phyloP scores from a whole-genome alignment of 106 monocot genomes.

The Acanthochlamys bracteata region DNA sequence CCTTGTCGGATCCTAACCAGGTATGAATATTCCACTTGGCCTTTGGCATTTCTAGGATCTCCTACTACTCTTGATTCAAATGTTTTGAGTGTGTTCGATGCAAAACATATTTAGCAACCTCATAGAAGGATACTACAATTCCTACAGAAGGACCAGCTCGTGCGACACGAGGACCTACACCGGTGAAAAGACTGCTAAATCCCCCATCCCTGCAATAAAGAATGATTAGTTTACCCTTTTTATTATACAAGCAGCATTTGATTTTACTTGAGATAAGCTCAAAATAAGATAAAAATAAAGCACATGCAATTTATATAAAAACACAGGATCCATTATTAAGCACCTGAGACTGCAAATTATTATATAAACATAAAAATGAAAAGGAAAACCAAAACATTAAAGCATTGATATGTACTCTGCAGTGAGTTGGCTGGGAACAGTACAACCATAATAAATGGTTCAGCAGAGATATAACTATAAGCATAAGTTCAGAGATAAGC shows the following conservation, averaged over 20 bases:
- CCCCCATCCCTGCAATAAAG: constrained; percentile 59
- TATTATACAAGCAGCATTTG: too few relatives aligned
- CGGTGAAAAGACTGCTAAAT: constrained; percentile 71
- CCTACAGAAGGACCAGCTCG: constrained; percentile 96
- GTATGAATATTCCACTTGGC: too few relatives aligned
- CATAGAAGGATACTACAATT: constrained; percentile 91
- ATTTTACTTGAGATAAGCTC: not conserved
- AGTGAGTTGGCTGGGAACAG: too few relatives aligned
- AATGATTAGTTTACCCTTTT: not conserved
- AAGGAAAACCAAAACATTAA: too few relatives aligned
- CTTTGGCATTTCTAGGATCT: not conserved
- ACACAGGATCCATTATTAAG: too few relatives aligned
- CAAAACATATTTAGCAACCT: constrained; percentile 74
- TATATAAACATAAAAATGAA: too few relatives aligned
- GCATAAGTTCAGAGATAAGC: too few relatives aligned
- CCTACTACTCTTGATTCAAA: not conserved
- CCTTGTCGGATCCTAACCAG: too few relatives aligned
- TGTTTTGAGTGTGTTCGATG: constrained; percentile 36
- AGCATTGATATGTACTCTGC: too few relatives aligned
- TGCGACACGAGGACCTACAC: constrained; percentile 79
- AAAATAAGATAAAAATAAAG: not conserved
- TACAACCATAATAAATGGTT: too few relatives aligned
- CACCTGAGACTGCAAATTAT: too few relatives aligned
- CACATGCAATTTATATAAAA: not conserved
- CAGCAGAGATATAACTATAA: too few relatives aligned